A percentile compares a stretch with the other conserved stretches of the same genome.
These are phyloP conservation scores for Verticillium dahliae DNA, from an alignment of 2,329 filamentous ascomycete species.

Conservation along the genomic window DNA sequence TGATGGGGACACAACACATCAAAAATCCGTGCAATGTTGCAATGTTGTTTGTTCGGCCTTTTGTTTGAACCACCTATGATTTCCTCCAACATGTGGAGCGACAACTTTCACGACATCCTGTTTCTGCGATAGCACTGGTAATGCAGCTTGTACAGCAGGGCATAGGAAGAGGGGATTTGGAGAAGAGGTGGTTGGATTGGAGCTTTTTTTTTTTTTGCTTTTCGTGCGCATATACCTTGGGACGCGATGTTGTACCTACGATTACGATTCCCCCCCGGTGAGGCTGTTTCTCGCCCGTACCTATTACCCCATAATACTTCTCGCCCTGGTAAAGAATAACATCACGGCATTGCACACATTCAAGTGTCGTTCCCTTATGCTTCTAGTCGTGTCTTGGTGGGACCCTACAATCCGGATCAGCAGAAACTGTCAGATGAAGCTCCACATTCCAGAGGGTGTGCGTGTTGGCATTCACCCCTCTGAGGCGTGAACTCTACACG, in stretches of 20 bases:
- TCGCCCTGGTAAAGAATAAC: slow-evolving; percentile 2
- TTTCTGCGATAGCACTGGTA: background rate
- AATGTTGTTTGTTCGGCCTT: slow-evolving; percentile 10
- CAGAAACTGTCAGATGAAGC: background rate
- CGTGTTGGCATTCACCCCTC: background rate
- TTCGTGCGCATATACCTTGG: background rate
- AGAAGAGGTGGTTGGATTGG: background rate
- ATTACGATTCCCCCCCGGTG: slow-evolving; percentile 1
- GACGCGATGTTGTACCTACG: slow-evolving; percentile 2
- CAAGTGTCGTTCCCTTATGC: background rate
- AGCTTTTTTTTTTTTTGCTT: background rate
- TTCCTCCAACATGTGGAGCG: slow-evolving; percentile 2
- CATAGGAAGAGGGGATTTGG: background rate
- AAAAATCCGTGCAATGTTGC: slow-evolving; percentile 8
- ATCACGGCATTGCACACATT: slow-evolving; percentile 10
- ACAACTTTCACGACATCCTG: slow-evolving; percentile 1
- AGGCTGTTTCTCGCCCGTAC: slow-evolving; percentile 1
- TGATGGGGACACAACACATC: slow-evolving; percentile 1
- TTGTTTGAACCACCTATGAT: slow-evolving; percentile 7
- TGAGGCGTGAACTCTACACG: background rate
- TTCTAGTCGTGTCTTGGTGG: background rate
- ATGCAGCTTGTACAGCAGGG: background rate
- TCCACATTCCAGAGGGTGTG: background rate
- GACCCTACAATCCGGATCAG: background rate
- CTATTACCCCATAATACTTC: slow-evolving; percentile 3